Evolutionary conservation across 2,329 filamentous ascomycete genomes (phyloP), one percentile per base, ranked within the genome.

Genomic region (Cladophialophora exuberans): DNA sequence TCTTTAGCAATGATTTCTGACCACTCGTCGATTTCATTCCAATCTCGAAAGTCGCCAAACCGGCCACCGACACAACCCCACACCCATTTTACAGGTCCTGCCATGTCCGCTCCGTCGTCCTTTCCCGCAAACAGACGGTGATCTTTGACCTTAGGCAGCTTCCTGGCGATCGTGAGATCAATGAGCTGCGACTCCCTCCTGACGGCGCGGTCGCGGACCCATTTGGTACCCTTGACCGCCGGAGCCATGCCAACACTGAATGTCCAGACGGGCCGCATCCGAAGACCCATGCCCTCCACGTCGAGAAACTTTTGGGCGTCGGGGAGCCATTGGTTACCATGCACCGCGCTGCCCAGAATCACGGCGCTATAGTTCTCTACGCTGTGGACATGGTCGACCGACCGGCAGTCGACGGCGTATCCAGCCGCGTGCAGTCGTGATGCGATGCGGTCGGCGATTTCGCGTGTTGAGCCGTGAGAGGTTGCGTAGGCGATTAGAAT

Each of bases 311-410:
- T 56, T n/a, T 51, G 38, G 7, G 54, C 58, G 45, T 61, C 58
- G 13, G 58, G 20, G 6, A 61, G 52, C 58, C 58, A 61, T 33
- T 33, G 46, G 9, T 49, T 41, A 2, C 35, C 30, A 17, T 58
- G 52, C 23, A 61, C 49, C 11, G 58, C 55, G 38, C 58, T 61
- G 15, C 58, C 58, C 25, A 61, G 49, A 33, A 61, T 58, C 36
- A 61, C 58, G 13, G 58, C 58, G 18, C 45, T 56, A 36, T 61
- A 61, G 45, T 58, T 61, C 18, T 58, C 58, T 31, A 61, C 58
- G 35, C 55, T 58, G 52, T 41, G 58, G 10, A 61, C 58, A 30
- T 48, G 58, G 52, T 61, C 58, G n/a, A 61, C 58, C 4, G 55
- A 52, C n/a, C 58, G 43, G 28, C 58, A 61, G 41, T 61, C 58